These are phyloP conservation scores for Stephania yunnanensis DNA, from an alignment of 164 flowering plant species.

Conservation along the genomic window DNA sequence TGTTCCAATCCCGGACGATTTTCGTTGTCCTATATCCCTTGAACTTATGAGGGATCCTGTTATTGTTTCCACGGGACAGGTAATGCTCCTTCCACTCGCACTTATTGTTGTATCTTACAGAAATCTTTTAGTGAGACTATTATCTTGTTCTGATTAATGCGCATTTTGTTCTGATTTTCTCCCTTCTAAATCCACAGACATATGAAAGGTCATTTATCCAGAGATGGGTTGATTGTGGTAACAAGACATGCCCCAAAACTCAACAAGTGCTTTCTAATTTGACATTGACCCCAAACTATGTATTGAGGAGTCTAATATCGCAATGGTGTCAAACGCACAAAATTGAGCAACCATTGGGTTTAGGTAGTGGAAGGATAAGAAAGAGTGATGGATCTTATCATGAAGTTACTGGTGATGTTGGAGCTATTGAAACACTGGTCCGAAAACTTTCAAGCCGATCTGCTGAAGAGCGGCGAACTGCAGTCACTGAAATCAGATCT, in stretches of 20 bases:
- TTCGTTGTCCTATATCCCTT: slow-evolving; percentile 84
- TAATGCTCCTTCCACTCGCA: slow-evolving; percentile 18
- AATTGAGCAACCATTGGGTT: slow-evolving; percentile 53
- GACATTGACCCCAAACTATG: slow-evolving; percentile 79
- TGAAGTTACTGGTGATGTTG: slow-evolving; percentile 64
- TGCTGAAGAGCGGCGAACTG: slow-evolving; percentile 49
- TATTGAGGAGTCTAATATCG: slow-evolving; percentile 64
- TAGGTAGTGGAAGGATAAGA: slow-evolving; percentile 48
- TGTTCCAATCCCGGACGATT: slow-evolving; percentile 65
- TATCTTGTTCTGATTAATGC: no score
- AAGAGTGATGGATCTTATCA: slow-evolving; percentile 70
- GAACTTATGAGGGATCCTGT: slow-evolving; percentile 97
- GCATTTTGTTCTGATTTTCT: background rate
- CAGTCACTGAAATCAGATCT: slow-evolving; percentile 65
- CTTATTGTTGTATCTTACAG: background rate
- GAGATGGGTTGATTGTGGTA: slow-evolving; percentile 91
- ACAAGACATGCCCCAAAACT: slow-evolving; percentile 84
- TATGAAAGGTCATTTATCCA: slow-evolving; percentile 89
- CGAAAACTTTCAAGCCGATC: slow-evolving; percentile 57
- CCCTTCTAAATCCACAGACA: slow-evolving; percentile 45
- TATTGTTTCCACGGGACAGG: slow-evolving; percentile 96
- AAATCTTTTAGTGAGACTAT: background rate
- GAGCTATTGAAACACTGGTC: slow-evolving; percentile 55
- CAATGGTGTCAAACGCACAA: slow-evolving; percentile 73
- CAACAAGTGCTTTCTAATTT: slow-evolving; percentile 66